Evolutionary conservation across 2,329 filamentous ascomycete genomes (phyloP).

Genomic region (Amesomyces nigricolor): DNA sequence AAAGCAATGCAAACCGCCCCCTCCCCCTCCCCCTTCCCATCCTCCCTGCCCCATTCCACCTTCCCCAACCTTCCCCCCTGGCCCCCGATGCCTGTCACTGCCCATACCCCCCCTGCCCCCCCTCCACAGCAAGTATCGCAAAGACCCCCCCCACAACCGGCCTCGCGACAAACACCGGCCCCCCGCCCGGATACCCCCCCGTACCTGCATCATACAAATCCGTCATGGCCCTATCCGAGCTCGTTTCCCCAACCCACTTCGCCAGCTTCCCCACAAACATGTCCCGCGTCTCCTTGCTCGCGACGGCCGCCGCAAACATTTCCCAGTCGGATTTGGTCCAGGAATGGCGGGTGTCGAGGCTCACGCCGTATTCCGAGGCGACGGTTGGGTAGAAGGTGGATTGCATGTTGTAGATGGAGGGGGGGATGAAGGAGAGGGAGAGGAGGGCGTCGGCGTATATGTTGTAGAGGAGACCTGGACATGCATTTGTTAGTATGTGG

Average conservation of each 20-base stretch:
- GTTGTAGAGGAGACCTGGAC: constrained; percentile 60
- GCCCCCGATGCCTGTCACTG: background rate
- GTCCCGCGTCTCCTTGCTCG: constrained; percentile 52
- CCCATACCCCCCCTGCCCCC: constrained; percentile 7
- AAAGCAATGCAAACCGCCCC: constrained; percentile 5
- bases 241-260: constrained; percentile 69
- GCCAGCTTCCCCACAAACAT: constrained; percentile 66
- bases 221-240: constrained; percentile 64
- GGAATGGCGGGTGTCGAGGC: constrained; percentile 72
- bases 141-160: constrained; percentile 79
- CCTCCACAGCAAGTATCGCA: constrained; percentile 61
- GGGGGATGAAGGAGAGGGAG: constrained; percentile 69
- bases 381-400: constrained; percentile 69
- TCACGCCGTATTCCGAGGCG: constrained; percentile 70
- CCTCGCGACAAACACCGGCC: constrained; percentile 61
- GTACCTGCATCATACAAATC: constrained; percentile 70
- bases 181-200: constrained; percentile 58
- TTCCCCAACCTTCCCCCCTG: background rate
- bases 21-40: background rate
- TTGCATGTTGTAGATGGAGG: constrained; percentile 71
- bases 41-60: too few species aligned
- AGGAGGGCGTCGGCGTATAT: constrained; percentile 75
- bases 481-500: constrained; percentile 1
- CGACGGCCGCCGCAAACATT: constrained; percentile 75
- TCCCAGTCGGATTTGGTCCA: constrained; percentile 89